Evolutionary conservation across 2,329 filamentous ascomycete genomes (phyloP).

Genomic region (Aulographum hederae): DNA sequence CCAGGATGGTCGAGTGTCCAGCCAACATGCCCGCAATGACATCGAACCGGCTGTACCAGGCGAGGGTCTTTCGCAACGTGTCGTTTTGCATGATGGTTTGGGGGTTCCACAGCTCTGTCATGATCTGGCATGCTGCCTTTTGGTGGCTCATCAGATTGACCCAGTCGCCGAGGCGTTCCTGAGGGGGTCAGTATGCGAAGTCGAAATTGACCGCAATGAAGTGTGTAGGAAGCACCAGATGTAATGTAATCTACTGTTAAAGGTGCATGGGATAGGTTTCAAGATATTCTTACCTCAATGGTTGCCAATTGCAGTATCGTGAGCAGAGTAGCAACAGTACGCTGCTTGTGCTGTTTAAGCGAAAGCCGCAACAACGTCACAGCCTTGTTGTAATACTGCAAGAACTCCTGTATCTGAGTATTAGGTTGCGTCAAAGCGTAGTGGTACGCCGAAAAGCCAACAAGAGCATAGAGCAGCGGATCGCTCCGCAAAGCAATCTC

Average conservation of each 20-base stretch:
- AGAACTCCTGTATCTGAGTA: slow-evolving; percentile 62
- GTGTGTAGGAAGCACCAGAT: slow-evolving; percentile 3
- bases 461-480: slow-evolving; percentile 67
- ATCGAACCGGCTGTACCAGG: slow-evolving; percentile 88
- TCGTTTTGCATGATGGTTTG: slow-evolving; percentile 54
- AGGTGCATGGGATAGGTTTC: no score
- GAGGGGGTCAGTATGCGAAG: no score
- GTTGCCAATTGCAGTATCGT: slow-evolving; percentile 85
- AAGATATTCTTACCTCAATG: slow-evolving; percentile 76
- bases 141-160: slow-evolving; percentile 85
- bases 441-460: slow-evolving; percentile 80
- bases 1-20: slow-evolving; percentile 54
- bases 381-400: slow-evolving; percentile 80
- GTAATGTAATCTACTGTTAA: neutral
- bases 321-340: slow-evolving; percentile 56
- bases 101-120: slow-evolving; percentile 61
- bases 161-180: slow-evolving; percentile 96
- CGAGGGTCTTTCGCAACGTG: slow-evolving; percentile 52
- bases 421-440: slow-evolving; percentile 51
- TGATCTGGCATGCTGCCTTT: slow-evolving; percentile 67
- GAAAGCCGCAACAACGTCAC: slow-evolving; percentile 58
- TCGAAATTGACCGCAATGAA: no score
- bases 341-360: slow-evolving; percentile 51
- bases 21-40: slow-evolving; percentile 69
- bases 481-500: slow-evolving; percentile 60